phyloP scores from a whole-genome alignment of 1,284 basidiomycete species.

The Salmacisia buchloeana region DNA sequence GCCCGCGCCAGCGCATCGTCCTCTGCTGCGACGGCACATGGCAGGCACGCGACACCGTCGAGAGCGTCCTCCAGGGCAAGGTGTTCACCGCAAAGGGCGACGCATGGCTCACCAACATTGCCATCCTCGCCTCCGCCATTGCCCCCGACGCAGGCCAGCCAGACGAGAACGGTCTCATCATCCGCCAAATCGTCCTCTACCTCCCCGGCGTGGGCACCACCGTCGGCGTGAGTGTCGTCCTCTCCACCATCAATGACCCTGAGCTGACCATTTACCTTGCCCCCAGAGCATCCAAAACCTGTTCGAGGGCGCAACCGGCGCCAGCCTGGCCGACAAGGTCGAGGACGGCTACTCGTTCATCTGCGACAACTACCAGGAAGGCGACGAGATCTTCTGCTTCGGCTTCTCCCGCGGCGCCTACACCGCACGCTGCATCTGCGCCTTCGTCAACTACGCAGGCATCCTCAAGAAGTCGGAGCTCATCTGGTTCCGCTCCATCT shows the following conservation, averaged over 20 bases:
- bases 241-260: too few relatives aligned
- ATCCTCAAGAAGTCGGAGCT: constrained; percentile 15
- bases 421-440: constrained; percentile 10
- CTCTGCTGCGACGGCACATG: constrained; percentile 36
- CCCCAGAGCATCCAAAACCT: constrained; percentile 18
- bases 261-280: too few relatives aligned
- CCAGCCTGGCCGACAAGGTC: constrained; percentile 18
- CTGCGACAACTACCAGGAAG: constrained; percentile 57
- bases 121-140: constrained; percentile 29
- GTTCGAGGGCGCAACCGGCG: constrained; percentile 18
- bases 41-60: constrained; percentile 27
- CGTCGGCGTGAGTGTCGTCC: too few relatives aligned
- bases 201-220: constrained; percentile 30
- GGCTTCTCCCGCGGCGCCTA: constrained; percentile 26
- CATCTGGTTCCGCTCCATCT: constrained; percentile 28
- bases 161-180: neutral
- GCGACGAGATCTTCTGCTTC: constrained; percentile 52
- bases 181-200: constrained; percentile 28
- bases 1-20: constrained; percentile 26
- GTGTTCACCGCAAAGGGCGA: neutral
- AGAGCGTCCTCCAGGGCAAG: constrained; percentile 14
- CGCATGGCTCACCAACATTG: constrained; percentile 36
- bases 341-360: constrained; percentile 63
- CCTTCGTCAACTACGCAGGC: constrained; percentile 11
- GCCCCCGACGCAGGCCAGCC: constrained; percentile 16